Base-by-base conservation (phyloP, 306 rosid genomes). In the Cicer arietinum region DNA sequence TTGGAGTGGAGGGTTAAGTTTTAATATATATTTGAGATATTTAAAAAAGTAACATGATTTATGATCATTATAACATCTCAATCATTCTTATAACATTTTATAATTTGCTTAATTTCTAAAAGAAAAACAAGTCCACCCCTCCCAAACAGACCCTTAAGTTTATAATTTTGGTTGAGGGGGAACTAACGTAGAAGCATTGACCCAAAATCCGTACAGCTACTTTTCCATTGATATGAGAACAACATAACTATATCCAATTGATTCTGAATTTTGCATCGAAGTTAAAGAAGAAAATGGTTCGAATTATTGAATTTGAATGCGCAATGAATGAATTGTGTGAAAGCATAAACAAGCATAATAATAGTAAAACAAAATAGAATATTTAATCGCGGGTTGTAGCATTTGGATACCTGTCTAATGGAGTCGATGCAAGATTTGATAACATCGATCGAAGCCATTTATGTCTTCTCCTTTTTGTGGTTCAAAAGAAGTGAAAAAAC, bases 391-490 rank as follows among this genome's bases (percentile, higher is more conserved):
- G n/a, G 20, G 50, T 30, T 48, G 82, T 37, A 40, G 52, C 39
- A 74, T 9, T 70, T 40, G n/a, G 68, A 1, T 81, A 90, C 98
- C 91, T 89, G 92, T 86, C 56, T 64, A 69, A 92, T 80, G 60
- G 96, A 90, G 66, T 92, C 94, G 56, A 88, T 80, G 74, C 94
- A 86, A 59, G 89, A 78, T 81, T 86, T 90, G 78, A 85, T 87
- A 78, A 92, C 86, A 82, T 92, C 92, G 45, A 89, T 82, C 70
- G 84, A 63, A 63, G 92, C 94, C 98, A 92, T 92, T 17, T 60
- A 77, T 82, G 1, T 16, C 0, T 6, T 35, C 40, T 10, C 2
- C 14, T 20, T 18, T 64, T 25, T 2, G 43, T 18, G 52, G 44
- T 73, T 79, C 82, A 48, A 51, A 4, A 44, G 68, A 65, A 54